Evolutionary conservation across 805 yeast species (phyloP).

Genomic region (Teunomyces kruisii): DNA sequence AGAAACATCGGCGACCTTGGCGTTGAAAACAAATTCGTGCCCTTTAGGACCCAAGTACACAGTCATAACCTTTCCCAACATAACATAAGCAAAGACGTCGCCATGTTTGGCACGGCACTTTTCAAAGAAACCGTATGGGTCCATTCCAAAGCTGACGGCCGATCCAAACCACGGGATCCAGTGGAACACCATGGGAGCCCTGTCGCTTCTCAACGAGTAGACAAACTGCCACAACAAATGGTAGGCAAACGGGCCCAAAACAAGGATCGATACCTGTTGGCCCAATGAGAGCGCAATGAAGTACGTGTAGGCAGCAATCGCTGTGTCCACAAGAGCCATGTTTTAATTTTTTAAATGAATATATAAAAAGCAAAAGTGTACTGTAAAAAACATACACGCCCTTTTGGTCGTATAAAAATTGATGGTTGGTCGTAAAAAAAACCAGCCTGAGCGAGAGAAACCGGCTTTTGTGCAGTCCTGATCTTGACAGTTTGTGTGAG

Average conservation of each 20-base stretch:
- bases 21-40: conserved; percentile 92
- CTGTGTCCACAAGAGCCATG: conserved; percentile 27
- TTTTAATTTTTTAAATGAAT: conserved; percentile 10
- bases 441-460: no score
- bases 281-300: conserved; percentile 23
- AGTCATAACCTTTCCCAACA: conserved; percentile 90
- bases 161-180: conserved; percentile 97
- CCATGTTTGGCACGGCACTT: conserved; percentile 80
- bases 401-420: background rate
- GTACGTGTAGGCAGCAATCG: conserved; percentile 6
- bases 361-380: background rate
- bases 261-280: conserved; percentile 31
- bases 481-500: no score
- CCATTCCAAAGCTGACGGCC: conserved; percentile 85
- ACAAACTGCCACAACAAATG: conserved; percentile 64
- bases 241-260: conserved; percentile 61
- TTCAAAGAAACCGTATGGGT: conserved; percentile 88
- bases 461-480: background rate
- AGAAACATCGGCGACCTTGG: conserved; percentile 82
- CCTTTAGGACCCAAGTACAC: conserved; percentile 97
- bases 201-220: conserved; percentile 71
- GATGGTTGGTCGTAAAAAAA: background rate
- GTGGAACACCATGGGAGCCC: conserved; percentile 88
- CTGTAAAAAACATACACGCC: background rate
- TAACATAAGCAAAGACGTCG: conserved; percentile 86